These are phyloP conservation scores for Hymenoscyphus repandus DNA, from an alignment of 2,329 filamentous ascomycete genomes.

Conservation along the genomic window DNA sequence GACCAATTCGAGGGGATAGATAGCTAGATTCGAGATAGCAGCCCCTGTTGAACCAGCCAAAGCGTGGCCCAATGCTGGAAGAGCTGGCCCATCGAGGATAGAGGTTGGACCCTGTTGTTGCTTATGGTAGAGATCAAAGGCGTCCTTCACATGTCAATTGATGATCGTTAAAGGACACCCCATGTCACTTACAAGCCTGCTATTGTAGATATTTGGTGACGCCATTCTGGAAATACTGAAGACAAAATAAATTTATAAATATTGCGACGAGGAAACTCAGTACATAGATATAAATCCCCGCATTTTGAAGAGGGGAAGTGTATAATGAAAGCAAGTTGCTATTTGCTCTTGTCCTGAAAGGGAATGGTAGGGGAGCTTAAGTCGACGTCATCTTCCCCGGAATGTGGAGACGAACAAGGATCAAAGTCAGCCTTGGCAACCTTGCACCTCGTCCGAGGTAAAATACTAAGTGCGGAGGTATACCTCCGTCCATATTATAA, in stretches of 20 bases:
- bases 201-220: constrained; percentile 34
- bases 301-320: not conserved
- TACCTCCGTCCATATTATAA: too few relatives aligned
- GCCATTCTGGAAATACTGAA: constrained; percentile 19
- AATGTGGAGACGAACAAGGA: not conserved
- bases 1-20: constrained; percentile 78
- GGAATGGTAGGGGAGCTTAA: not conserved
- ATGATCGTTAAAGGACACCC: not conserved
- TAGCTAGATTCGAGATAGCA: constrained; percentile 69
- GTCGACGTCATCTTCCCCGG: constrained; percentile 2
- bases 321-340: not conserved
- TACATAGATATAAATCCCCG: not conserved
- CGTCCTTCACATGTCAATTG: constrained; percentile 21
- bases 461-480: too few relatives aligned
- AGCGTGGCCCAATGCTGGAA: constrained; percentile 77
- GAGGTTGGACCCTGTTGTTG: constrained; percentile 32
- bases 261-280: constrained; percentile 1
- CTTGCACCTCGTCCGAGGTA: not conserved
- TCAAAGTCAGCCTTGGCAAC: not conserved
- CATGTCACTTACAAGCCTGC: constrained; percentile 35
- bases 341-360: not conserved
- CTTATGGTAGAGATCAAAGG: constrained; percentile 30
- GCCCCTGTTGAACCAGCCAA: constrained; percentile 74
- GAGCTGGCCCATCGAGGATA: constrained; percentile 33
- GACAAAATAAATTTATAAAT: not conserved